Base-by-base conservation (phyloP, 163 green algal genomes). In the Chlamydomonas reinhardtii region DNA sequence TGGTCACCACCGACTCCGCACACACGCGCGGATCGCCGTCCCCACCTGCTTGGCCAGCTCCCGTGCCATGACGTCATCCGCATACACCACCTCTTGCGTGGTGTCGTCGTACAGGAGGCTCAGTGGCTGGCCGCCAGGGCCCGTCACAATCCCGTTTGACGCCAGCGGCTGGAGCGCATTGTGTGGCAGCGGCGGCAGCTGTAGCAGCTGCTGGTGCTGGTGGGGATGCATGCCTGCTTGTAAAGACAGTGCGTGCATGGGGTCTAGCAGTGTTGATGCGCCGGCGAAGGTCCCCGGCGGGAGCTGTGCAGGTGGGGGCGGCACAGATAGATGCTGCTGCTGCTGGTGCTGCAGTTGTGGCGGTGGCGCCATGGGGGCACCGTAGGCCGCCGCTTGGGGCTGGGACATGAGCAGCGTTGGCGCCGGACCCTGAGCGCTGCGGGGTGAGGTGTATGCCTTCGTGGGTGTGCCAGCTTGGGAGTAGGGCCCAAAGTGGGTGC, bases 51-150 rank as follows among this genome's bases (percentile, higher is more conserved):
- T 73, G 9, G 20, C 43, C n/a, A 87, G 59, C 82, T 87, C 72
- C 37, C 59, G 54, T 4, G 68, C 39, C 82, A 87, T 82, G 15
- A 81, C 24, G 24, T 27, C 61, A 22, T 82, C 72, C 61, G 72
- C 82, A 43, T 82, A 17, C 12, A 87, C 61, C 15, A 87, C 82
- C 72, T 87, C 82, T 39, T 77, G 61, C 39, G 74, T 87, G 16
- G 82, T 87, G 17, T 81, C 61, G 59, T 87, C 72, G 82, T 87
- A 87, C 72, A 82, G 29, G n/a, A 76, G 39, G 20, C 3, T 80
- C 11, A 86, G 56, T 24, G 24, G 35, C 25, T 32, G 25, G 35
- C 20, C 35, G 16, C 16, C 31, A 8, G 14, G 31, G 2, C 15
- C n/a, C 15, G 12, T 1, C 31, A 27, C 4, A 0, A 14, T 31